Evolutionary conservation across 768 basidiomycete genomes (phyloP).

Genomic region (Tephrocybe sp.): DNA sequence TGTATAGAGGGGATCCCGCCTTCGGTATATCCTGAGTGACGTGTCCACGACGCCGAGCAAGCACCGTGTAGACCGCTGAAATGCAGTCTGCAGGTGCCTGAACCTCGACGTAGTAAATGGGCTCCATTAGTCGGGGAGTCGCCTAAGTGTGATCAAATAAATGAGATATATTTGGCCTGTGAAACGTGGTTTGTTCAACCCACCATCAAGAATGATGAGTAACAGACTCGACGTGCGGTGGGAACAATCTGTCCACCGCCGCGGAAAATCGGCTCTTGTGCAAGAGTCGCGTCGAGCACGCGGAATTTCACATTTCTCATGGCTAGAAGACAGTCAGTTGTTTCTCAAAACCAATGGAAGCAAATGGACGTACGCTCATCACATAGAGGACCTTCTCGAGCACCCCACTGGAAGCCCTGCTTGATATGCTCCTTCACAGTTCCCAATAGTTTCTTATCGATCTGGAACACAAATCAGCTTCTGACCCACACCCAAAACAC

Average conservation of each 20-base stretch:
- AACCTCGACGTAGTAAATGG: slow-evolving; percentile 99
- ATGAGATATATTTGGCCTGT: slow-evolving; percentile 6
- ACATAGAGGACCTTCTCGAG: slow-evolving; percentile 95
- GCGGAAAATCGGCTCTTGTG: slow-evolving; percentile 95
- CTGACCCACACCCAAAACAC: not conserved
- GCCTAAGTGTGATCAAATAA: slow-evolving; percentile 56
- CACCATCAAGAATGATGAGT: slow-evolving; percentile 98
- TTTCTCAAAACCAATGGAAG: not conserved
- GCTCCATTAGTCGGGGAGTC: slow-evolving; percentile 93
- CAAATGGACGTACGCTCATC: slow-evolving; percentile 84
- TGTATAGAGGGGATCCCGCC: slow-evolving; percentile 96
- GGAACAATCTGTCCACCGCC: slow-evolving; percentile 99
- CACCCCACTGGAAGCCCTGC: slow-evolving; percentile 99
- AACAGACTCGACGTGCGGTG: slow-evolving; percentile 97
- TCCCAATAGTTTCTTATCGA: slow-evolving; percentile 90
- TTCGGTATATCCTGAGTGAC: slow-evolving; percentile 98
- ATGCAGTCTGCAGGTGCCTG: slow-evolving; percentile 99
- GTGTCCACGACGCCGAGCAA: slow-evolving; percentile 98
- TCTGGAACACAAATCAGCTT: slow-evolving; percentile 37
- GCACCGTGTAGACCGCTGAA: slow-evolving; percentile 96
- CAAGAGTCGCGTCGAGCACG: slow-evolving; percentile 87
- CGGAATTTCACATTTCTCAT: slow-evolving; percentile 99
- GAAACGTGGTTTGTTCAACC: slow-evolving; percentile 25
- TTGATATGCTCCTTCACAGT: slow-evolving; percentile 94
- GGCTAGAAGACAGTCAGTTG: slow-evolving; percentile 45